Evolutionary conservation across 169 alveolate genomes (phyloP).

Genomic region (Plasmodium fragile): DNA sequence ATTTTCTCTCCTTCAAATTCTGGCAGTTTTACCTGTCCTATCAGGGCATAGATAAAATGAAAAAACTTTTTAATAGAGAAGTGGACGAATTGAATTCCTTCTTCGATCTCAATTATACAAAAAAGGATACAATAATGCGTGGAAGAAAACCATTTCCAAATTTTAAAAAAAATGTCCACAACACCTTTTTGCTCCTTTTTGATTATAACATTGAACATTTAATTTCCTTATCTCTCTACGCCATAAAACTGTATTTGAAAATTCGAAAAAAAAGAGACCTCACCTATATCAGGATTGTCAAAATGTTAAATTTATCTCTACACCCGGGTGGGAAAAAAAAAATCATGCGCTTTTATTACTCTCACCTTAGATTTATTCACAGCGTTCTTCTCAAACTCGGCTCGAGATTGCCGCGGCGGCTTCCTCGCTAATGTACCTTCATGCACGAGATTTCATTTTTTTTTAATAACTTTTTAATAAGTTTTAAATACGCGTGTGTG

Average conservation of each 20-base stretch:
- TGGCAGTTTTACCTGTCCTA: constrained; percentile 42
- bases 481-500: not conserved
- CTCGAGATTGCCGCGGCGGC: not conserved
- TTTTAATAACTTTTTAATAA: constrained; percentile 1
- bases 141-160: not conserved
- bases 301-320: constrained; percentile 34
- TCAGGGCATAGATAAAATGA: constrained; percentile 47
- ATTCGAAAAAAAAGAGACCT: constrained; percentile 27
- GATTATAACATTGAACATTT: constrained; percentile 15
- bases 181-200: not conserved
- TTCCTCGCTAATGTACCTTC: not conserved
- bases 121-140: not conserved
- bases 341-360: constrained; percentile 12
- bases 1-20: constrained; percentile 41
- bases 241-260: constrained; percentile 22
- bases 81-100: constrained; percentile 11
- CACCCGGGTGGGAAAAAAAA: constrained; percentile 26
- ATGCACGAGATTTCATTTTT: not conserved
- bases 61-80: constrained; percentile 17
- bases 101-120: not conserved
- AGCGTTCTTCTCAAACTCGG: constrained; percentile 7
- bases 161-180: not conserved
- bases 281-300: constrained; percentile 15
- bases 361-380: not conserved
- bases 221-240: constrained; percentile 15